Base-by-base conservation (phyloP, 768 basidiomycete species). In the Sporobolomyces phaffii region DNA sequence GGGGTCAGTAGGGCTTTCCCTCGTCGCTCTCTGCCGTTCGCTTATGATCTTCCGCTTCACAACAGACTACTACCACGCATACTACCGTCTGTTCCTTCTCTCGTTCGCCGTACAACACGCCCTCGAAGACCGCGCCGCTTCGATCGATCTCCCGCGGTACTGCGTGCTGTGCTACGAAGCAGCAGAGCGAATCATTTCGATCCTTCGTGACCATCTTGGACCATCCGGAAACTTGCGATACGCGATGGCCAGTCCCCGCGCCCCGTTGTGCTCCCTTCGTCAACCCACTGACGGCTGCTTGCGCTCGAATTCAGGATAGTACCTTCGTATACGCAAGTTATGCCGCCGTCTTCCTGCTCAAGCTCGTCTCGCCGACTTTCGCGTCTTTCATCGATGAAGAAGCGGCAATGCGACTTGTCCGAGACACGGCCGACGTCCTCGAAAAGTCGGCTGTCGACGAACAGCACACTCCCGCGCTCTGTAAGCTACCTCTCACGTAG, bases 101-200 rank as follows among this genome's bases (percentile, higher is more conserved):
- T 94, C 93, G 1, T 99, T 99, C 73, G 94, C 94, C 15, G 82
- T 99, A 47, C 93, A 99, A 77, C 89, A 94, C 75, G 91, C 94
- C n/a, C 79, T 97, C 62, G 93, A 94, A 78, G 83, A 84, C 24
- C 36, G 49, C 1, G 56, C 60, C 1, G 49, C 64, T 2, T 26
- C 48, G 11, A 61, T 73, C 50, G 68, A 73, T 54, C 56, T 69
- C n/a, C 62, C 68, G 9, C 43, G 40, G 29, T 69, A 70, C 62
- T 73, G 65, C 43, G 65, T 67, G 2, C 31, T 73, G 13, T 73
- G 72, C 57, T 73, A 62, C 52, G 65, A 67, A 38, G 43, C 44
- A 8, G 72, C 72, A 15, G 51, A 50, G 49, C 53, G 48, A 26
- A 65, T 73, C 54, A 67, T 73, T 20, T 79, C 80, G 38, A 78